Evolutionary conservation across 2,329 filamentous ascomycete genomes (phyloP).

Genomic region (Aureobasidium sp.): DNA sequence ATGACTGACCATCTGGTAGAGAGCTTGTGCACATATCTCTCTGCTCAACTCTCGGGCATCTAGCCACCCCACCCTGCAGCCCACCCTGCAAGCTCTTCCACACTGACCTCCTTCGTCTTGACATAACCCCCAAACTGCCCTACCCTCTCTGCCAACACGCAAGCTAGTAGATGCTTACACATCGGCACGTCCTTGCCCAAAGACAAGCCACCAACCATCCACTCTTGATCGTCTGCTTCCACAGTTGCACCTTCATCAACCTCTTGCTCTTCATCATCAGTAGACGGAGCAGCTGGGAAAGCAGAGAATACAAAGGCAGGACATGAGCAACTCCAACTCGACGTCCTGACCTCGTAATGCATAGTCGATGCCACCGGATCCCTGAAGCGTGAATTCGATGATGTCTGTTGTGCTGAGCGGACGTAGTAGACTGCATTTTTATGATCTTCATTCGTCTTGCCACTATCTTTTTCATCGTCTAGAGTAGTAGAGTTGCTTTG

Average conservation of each 20-base stretch:
- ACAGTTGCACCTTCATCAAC: not conserved
- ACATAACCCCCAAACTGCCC: slow-evolving; percentile 50
- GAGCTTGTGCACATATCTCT: not conserved
- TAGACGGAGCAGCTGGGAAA: slow-evolving; percentile 39
- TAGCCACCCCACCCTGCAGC: slow-evolving; percentile 39
- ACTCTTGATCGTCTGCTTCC: slow-evolving; percentile 3
- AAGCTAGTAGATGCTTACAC: slow-evolving; percentile 89
- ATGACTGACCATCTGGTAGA: not conserved
- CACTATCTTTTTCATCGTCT: not conserved
- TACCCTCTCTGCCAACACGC: slow-evolving; percentile 64
- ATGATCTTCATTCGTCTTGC: not conserved
- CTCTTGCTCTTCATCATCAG: not conserved
- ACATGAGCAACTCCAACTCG: slow-evolving; percentile 84
- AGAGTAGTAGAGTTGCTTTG: not conserved
- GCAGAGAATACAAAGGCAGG: slow-evolving; percentile 70
- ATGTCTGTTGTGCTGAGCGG: slow-evolving; percentile 45
- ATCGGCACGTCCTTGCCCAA: slow-evolving; percentile 39
- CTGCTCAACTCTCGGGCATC: not conserved
- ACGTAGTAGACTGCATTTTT: slow-evolving; percentile 48
- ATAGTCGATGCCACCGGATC: slow-evolving; percentile 14
- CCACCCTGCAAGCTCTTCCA: slow-evolving; percentile 67
- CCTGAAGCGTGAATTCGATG: slow-evolving; percentile 19
- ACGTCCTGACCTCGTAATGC: slow-evolving; percentile 67
- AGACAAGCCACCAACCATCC: slow-evolving; percentile 47
- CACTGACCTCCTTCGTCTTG: slow-evolving; percentile 45